A percentile compares a stretch with the other conserved stretches of the same genome.
These are phyloP conservation scores for Ceratobasidium sp. DNA, from an alignment of 1,284 basidiomycete genomes.

Conservation along the genomic window DNA sequence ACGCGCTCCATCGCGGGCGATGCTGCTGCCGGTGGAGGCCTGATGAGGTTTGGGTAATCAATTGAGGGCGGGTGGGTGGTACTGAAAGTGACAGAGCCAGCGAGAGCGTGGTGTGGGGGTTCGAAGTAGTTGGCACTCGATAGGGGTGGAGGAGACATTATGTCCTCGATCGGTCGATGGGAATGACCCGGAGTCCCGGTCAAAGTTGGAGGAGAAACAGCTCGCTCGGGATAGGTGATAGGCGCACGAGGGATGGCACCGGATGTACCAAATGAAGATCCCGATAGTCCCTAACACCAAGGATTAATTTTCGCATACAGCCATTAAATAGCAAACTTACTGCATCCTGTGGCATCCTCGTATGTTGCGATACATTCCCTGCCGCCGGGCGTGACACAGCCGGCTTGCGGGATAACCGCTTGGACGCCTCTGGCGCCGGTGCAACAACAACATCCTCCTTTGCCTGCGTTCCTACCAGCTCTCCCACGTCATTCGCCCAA, in stretches of 20 bases:
- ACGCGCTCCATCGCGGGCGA: constrained; percentile 75
- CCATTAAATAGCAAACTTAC: constrained; percentile 9
- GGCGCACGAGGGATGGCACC: constrained; percentile 31
- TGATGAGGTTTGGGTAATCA: constrained; percentile 83
- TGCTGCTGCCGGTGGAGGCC: constrained; percentile 82
- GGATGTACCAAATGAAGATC: constrained; percentile 26
- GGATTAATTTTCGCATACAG: constrained; percentile 26
- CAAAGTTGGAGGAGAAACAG: constrained; percentile 37
- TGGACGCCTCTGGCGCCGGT: constrained; percentile 49
- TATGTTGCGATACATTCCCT: constrained; percentile 48
- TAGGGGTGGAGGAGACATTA: constrained; percentile 74
- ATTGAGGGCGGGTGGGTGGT: constrained; percentile 67
- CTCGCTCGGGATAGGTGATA: constrained; percentile 43
- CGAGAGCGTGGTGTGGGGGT: constrained; percentile 78
- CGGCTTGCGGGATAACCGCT: constrained; percentile 51
- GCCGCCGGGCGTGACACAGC: constrained; percentile 49
- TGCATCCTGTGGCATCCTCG: constrained; percentile 45
- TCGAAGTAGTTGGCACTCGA: constrained; percentile 85
- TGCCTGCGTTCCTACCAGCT: constrained; percentile 59
- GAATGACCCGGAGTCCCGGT: constrained; percentile 53
- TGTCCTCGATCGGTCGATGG: constrained; percentile 83
- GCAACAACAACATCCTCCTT: constrained; percentile 54
- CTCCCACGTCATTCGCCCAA: constrained; percentile 80
- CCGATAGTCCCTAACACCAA: constrained; percentile 41
- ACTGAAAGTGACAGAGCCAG: constrained; percentile 58